Conservation (phyloP, 345 rosid species). For the Euclidium syriacum region DNA sequence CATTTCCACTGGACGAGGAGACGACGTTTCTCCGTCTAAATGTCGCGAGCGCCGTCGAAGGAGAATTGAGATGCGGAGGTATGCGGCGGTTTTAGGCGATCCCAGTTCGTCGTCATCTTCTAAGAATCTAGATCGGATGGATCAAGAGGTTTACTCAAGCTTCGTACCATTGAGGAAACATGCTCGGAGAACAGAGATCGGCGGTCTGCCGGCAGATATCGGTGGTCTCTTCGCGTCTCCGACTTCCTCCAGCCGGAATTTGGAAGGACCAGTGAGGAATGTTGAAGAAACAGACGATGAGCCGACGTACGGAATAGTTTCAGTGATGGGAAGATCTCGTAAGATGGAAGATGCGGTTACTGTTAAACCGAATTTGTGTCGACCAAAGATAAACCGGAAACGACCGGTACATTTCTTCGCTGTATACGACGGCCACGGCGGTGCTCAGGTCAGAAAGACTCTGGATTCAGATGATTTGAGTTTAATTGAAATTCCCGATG, state of each 20-base stretch:
- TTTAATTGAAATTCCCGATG: too few species aligned
- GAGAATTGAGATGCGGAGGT: constrained; percentile 48
- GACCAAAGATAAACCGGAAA: constrained; percentile 36
- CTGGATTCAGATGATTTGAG: not conserved
- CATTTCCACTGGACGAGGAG: constrained; percentile 9
- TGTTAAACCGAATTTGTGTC: constrained; percentile 38
- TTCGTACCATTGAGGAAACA: constrained; percentile 26
- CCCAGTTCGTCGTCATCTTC: not conserved
- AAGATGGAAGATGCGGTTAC: constrained; percentile 61
- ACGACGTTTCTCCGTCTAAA: constrained; percentile 31
- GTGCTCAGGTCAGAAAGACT: constrained; percentile 39
- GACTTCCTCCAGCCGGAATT: not conserved
- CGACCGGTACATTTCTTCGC: constrained; percentile 70
- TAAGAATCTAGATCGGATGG: constrained; percentile 13
- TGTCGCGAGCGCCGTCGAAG: constrained; percentile 37
- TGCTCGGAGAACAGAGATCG: constrained; percentile 8
- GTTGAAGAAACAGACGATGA: constrained; percentile 9
- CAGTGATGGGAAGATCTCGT: constrained; percentile 53
- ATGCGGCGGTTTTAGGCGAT: constrained; percentile 22
- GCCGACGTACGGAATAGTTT: constrained; percentile 47
- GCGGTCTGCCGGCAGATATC: constrained; percentile 1
- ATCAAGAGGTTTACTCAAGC: constrained; percentile 12
- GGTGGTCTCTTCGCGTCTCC: not conserved
- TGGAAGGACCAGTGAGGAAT: not conserved
- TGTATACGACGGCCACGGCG: constrained; percentile 87